Base-by-base conservation (phyloP, 257 asterid genomes). In the Solanum pennellii region DNA sequence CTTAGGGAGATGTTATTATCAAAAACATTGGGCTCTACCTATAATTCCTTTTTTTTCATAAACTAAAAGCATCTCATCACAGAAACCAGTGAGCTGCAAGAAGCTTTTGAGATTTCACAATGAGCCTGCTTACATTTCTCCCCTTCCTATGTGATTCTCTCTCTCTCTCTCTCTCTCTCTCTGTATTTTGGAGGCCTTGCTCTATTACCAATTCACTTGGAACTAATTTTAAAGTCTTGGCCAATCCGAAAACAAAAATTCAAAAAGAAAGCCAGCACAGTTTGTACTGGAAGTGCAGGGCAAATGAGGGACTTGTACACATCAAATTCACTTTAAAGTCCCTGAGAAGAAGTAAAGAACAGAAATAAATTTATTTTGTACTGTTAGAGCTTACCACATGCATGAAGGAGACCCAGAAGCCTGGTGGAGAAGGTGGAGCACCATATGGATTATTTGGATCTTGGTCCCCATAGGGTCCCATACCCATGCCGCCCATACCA, bases 361-460 rank as follows among this genome's bases (percentile, higher is more conserved):
- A 80, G 65, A 86, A 49, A 41, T 3, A 15, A n/a, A 8, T 42
- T 27, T 71, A 49, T 18, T 56, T 74, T 44, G 39, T 35, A 83
- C 66, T 25, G 31, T 69, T 35, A 35, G 66, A 41, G 62, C 98
- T 91, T 90, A 97, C 99, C 98, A 97, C 98, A 41, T 93, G 94
- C 99, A 97, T 94, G 66, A 97, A 88, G 56, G 99, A 97, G 82
- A 97, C 44, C 99, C 99, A 95, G 89, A 97, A 95, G 84, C 88
- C 86, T 39, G 99, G 99, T 42, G 99, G 99, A 86, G 97, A 90
- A 86, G 98, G 39, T 80, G 99, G 98, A 86, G 94, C 90, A 84
- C 99, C 99, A 90, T 87, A 95, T 7, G 98, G 99, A 87, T 95
- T 93, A 91, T 97, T 95, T n/a, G 99, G 99, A 88, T 97, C 99